Evolutionary conservation across 768 basidiomycete species (phyloP).

Genomic region (Kwoniella dejecticola): DNA sequence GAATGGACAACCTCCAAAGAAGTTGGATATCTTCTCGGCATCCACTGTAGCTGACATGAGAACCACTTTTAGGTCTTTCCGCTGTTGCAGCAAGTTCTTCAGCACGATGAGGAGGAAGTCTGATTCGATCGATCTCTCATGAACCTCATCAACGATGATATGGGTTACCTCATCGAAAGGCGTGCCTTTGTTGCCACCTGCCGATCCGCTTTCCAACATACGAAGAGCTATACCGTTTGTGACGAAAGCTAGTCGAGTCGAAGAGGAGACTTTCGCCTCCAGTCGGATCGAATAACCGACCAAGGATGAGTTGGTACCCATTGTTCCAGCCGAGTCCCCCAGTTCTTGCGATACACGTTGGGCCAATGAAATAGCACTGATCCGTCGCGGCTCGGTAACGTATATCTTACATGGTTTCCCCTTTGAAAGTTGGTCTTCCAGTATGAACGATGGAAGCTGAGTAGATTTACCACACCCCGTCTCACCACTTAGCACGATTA

Average conservation of each 20-base stretch:
- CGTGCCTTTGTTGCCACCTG: constrained; percentile 68
- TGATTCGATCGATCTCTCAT: constrained; percentile 94
- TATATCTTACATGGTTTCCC: constrained; percentile 86
- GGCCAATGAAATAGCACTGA: constrained; percentile 92
- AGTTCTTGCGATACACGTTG: constrained; percentile 92
- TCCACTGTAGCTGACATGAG: constrained; percentile 98
- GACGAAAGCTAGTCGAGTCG: constrained; percentile 71
- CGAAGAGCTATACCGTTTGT: constrained; percentile 94
- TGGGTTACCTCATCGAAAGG: constrained; percentile 96
- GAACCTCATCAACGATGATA: constrained; percentile 95
- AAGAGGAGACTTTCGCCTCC: constrained; percentile 78
- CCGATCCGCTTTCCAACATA: constrained; percentile 88
- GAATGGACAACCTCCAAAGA: constrained; percentile 79
- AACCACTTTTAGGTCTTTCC: constrained; percentile 84
- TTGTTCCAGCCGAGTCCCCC: constrained; percentile 73
- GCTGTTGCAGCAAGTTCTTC: constrained; percentile 73
- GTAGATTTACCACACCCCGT: constrained; percentile 94
- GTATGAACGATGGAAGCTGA: constrained; percentile 88
- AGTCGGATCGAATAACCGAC: constrained; percentile 94
- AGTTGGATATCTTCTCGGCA: constrained; percentile 66
- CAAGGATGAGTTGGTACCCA: constrained; percentile 74
- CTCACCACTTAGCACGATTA: constrained; percentile 83
- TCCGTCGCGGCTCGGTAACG: constrained; percentile 92
- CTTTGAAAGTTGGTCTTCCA: constrained; percentile 80
- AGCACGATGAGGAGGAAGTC: constrained; percentile 95